Evolutionary conservation across 768 basidiomycete genomes (phyloP).

Genomic region (Pholiota microspora): DNA sequence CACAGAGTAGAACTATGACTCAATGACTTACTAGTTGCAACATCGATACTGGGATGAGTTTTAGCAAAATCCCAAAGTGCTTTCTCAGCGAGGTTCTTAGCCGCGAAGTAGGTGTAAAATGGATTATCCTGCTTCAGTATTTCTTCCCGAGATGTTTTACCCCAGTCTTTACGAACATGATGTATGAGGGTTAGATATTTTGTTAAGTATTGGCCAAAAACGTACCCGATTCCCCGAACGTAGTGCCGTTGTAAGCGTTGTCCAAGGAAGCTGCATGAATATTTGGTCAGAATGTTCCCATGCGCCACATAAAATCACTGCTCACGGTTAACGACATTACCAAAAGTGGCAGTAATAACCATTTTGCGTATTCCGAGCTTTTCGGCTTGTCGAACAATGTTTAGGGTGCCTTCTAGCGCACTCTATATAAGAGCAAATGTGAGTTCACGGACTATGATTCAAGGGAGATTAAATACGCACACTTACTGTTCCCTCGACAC

Average conservation of each 20-base stretch:
- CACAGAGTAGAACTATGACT: too few relatives aligned
- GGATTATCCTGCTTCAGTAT: conserved; percentile 17
- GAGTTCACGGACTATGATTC: background rate
- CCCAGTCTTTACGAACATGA: conserved; percentile 33
- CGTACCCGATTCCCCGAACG: background rate
- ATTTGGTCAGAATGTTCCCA: conserved; percentile 11
- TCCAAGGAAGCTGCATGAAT: background rate
- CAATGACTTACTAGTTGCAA: conserved; percentile 37
- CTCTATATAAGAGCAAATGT: conserved; percentile 17
- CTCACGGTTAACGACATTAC: conserved; percentile 10
- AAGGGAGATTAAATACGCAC: background rate
- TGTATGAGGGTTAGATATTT: background rate
- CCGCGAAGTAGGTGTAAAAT: conserved; percentile 33
- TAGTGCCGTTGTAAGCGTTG: background rate
- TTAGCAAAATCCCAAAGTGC: conserved; percentile 39
- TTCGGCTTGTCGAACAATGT: conserved; percentile 33
- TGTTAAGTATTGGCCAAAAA: background rate
- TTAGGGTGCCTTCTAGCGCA: conserved; percentile 35
- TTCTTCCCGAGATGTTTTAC: conserved; percentile 26
- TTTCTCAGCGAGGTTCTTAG: conserved; percentile 37
- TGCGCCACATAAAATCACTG: conserved; percentile 15
- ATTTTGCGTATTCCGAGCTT: conserved; percentile 30
- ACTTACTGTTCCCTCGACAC: conserved; percentile 5
- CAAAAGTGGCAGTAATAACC: conserved; percentile 20
- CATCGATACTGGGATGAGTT: conserved; percentile 32